Base-by-base conservation (phyloP, 2,329 filamentous ascomycete species). In the Escovopsis sp. region DNA sequence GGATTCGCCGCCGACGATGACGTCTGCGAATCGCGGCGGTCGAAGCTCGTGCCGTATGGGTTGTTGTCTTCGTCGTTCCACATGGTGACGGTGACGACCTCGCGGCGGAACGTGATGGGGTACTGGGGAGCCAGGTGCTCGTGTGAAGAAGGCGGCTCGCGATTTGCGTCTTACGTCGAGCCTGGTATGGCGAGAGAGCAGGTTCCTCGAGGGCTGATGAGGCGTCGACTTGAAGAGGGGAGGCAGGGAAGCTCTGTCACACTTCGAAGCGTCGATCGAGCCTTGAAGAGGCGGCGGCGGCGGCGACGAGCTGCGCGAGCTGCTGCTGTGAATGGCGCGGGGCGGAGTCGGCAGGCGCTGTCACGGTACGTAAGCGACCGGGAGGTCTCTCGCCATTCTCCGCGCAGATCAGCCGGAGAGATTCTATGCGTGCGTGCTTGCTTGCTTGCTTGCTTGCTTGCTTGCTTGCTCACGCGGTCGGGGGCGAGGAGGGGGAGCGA, bases 41-140 rank as follows among this genome's bases (percentile, higher is more conserved):
- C 83, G 63, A 93, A 94, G 58, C 84, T 88, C 50, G 68, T 74
- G 44, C 86, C 87, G 53, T 96, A 94, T 5, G 88, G 88, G 57
- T 96, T 96, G 62, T 96, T 96, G 54, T 96, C 55, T 63, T 96
- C 88, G 66, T 96, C 87, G 70, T 94, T 92, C 88, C 88, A 96
- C 88, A 96, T 96, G 36, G 31, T 48, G 49, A 34, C 38, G n/a
- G n/a, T n/a, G 31, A 34, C 36, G 27, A 37, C 17, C 27, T 35
- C 9, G 29, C 11, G n/a, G 13, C 15, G 11, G 5, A 11, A 17
- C 7, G 15, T 6, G 17, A 17, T 18, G 15, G 28, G 6, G 7
- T 31, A 15, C 12, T 5, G 28, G 15, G 10, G 15, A 28, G 11
- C n/a, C n/a, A 25, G 21, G 21, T 25, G 21, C 9, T 25, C 21